phyloP scores from a whole-genome alignment of 2,329 filamentous ascomycete species.

The Penicillium psychrosexuale region DNA sequence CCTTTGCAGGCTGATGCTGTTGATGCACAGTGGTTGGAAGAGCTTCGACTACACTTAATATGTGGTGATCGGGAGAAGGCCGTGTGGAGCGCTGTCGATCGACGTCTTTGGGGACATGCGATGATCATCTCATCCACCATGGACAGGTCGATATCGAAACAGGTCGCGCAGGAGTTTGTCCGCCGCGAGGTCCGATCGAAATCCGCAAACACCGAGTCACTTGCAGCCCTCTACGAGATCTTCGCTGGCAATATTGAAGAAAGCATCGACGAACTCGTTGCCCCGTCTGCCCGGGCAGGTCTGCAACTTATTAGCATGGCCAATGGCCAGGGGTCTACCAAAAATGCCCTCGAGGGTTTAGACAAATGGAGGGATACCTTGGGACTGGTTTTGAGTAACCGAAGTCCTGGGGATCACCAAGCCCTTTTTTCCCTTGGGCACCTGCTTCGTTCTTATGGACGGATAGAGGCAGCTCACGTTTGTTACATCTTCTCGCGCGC shows the following conservation, averaged over 20 bases:
- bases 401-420: constrained; percentile 72
- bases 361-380: constrained; percentile 94
- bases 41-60: constrained; percentile 70
- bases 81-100: constrained; percentile 89
- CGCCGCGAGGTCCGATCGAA: constrained; percentile 86
- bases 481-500: constrained; percentile 85
- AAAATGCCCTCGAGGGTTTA: constrained; percentile 76
- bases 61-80: constrained; percentile 84
- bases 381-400: constrained; percentile 80
- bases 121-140: constrained; percentile 83
- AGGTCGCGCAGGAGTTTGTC: constrained; percentile 92
- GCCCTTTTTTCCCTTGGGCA: constrained; percentile 78
- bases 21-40: constrained; percentile 66
- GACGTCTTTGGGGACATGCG: constrained; percentile 92
- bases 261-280: constrained; percentile 91
- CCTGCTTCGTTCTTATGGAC: constrained; percentile 77
- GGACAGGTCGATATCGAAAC: constrained; percentile 74
- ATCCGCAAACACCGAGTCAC: constrained; percentile 75
- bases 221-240: constrained; percentile 89
- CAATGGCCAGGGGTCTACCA: constrained; percentile 57
- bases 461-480: constrained; percentile 86
- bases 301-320: constrained; percentile 82
- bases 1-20: constrained; percentile 61
- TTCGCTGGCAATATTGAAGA: constrained; percentile 93
- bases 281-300: constrained; percentile 84